Conservation (phyloP, 805 yeast species). For the Candida gorgasii region DNA sequence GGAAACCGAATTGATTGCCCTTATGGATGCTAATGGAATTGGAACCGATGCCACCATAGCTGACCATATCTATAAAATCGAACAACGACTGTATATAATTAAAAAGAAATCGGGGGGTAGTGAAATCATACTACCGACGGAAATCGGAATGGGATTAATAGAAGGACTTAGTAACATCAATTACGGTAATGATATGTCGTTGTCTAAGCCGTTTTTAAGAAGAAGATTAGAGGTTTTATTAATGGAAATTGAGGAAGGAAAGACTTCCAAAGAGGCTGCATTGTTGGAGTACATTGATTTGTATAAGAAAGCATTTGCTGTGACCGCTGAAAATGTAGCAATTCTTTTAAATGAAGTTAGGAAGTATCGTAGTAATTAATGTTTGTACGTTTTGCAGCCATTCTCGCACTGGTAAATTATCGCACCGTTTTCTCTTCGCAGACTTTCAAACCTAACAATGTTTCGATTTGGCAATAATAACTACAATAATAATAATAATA, state of each 20-base stretch:
- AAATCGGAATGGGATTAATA: conserved; percentile 81
- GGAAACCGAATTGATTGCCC: conserved; percentile 84
- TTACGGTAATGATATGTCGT: conserved; percentile 49
- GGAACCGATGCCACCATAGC: conserved; percentile 99
- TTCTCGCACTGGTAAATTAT: too few species aligned
- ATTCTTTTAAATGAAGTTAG: conserved; percentile 22
- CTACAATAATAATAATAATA: conserved; percentile 4
- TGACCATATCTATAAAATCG: conserved; percentile 87
- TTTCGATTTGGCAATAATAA: conserved; percentile 5
- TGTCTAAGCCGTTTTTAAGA: conserved; percentile 88
- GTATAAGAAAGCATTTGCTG: conserved; percentile 59
- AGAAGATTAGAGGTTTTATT: conserved; percentile 71
- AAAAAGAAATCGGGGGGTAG: conserved; percentile 40
- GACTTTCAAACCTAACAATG: conserved; percentile 8
- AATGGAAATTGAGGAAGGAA: conserved; percentile 68
- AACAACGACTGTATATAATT: conserved; percentile 63
- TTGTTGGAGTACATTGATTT: conserved; percentile 52
- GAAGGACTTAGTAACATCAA: conserved; percentile 85
- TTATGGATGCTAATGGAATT: conserved; percentile 96
- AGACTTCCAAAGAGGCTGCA: conserved; percentile 52
- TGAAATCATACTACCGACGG: conserved; percentile 68
- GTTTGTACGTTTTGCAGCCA: too few species aligned
- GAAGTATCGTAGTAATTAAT: conserved; percentile 13
- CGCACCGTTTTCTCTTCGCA: too few species aligned
- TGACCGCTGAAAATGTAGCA: conserved; percentile 41